Conservation (phyloP, 2,329 filamentous ascomycete species). For the Colletotrichum cuscutae region DNA sequence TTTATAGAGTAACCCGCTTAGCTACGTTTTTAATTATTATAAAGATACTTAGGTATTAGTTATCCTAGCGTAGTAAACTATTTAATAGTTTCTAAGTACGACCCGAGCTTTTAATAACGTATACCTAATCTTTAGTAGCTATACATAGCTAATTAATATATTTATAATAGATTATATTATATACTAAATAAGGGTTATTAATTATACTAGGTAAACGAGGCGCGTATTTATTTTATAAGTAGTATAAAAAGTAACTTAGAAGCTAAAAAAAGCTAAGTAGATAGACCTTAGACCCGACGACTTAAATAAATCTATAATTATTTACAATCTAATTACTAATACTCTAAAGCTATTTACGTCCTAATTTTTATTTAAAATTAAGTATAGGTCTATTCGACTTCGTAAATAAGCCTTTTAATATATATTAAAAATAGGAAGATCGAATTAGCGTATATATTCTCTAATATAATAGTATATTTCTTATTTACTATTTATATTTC, state of each 20-base stretch:
- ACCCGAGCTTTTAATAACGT: not conserved
- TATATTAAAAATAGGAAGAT: too few species aligned
- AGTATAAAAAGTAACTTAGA: not conserved
- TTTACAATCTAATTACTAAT: not conserved
- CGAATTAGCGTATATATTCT: too few species aligned
- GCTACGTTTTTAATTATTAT: not conserved
- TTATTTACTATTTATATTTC: too few species aligned
- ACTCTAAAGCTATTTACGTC: not conserved
- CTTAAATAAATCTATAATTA: not conserved
- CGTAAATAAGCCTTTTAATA: too few species aligned
- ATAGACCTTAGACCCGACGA: not conserved
- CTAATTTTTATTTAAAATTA: too few species aligned
- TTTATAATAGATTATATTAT: not conserved
- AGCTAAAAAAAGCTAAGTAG: not conserved
- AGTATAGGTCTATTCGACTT: too few species aligned
- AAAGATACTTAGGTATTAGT: not conserved
- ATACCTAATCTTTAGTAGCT: not conserved
- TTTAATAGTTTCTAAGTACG: slow-evolving; percentile 1
- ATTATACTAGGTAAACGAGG: not conserved
- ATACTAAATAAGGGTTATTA: not conserved
- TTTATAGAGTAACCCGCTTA: slow-evolving; percentile 3
- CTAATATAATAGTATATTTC: too few species aligned
- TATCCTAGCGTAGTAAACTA: not conserved
- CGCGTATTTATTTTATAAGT: not conserved
- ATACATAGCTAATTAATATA: not conserved